These are phyloP conservation scores for Nannochloropsis granulata DNA, from an alignment of 108 stramenopile species.

Conservation along the genomic window DNA sequence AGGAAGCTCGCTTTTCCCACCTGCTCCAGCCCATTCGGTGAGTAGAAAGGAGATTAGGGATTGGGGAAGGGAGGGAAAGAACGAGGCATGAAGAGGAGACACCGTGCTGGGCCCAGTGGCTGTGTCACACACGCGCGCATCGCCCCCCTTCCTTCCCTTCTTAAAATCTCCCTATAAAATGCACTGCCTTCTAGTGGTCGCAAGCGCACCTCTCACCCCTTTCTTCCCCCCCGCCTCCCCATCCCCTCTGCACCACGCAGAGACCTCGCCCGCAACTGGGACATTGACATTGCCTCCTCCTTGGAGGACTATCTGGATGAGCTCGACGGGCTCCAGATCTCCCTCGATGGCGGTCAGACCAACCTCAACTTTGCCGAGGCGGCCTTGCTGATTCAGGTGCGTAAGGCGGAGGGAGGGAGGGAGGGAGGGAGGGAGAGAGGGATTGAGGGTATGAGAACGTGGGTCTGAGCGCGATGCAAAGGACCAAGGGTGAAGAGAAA, in stretches of 20 bases:
- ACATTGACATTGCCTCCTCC: constrained; percentile 83
- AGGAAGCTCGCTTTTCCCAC: constrained; percentile 19
- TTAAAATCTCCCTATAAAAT: neutral
- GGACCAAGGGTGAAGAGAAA: too few relatives aligned
- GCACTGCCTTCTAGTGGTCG: neutral
- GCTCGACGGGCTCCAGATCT: constrained; percentile 37
- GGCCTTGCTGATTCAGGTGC: constrained; percentile 76
- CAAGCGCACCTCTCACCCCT: neutral
- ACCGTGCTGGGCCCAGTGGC: neutral
- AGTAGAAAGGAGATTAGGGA: neutral
- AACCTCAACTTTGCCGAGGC: constrained; percentile 81
- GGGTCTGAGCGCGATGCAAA: too few relatives aligned
- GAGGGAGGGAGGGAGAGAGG: neutral
- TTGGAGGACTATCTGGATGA: constrained; percentile 54
- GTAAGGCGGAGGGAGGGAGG: constrained; percentile 22
- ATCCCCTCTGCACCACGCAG: constrained; percentile 4
- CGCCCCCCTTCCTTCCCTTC: neutral
- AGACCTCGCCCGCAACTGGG: constrained; percentile 82
- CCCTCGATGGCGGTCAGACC: constrained; percentile 31
- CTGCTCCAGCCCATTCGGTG: constrained; percentile 16
- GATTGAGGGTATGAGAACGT: neutral
- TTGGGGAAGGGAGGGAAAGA: neutral
- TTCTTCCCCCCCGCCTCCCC: neutral
- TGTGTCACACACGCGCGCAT: neutral
- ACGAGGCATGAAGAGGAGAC: neutral